These are phyloP conservation scores for Solanum etuberosum DNA, from an alignment of 257 asterid genomes.

Conservation along the genomic window DNA sequence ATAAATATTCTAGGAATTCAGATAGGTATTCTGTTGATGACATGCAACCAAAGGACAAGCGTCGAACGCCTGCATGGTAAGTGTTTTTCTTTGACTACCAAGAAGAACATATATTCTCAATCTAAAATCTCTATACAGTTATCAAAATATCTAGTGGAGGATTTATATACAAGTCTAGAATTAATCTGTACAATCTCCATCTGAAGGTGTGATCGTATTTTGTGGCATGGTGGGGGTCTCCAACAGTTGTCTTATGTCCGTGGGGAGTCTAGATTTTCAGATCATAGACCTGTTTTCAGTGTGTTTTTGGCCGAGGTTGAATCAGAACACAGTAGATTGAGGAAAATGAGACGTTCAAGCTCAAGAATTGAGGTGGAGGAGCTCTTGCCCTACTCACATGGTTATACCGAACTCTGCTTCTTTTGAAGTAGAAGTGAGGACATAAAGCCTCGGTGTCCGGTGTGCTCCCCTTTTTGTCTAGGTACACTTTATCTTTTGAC, in stretches of 20 bases:
- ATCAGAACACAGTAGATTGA: neutral
- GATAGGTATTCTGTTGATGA: conserved; percentile 20
- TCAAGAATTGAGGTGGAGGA: conserved; percentile 19
- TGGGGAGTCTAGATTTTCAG: conserved; percentile 17
- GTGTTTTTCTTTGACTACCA: neutral
- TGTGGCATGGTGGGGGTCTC: conserved; percentile 14
- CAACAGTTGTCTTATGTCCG: conserved; percentile 12
- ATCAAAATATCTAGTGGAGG: neutral
- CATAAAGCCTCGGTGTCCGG: conserved; percentile 1
- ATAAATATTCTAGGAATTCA: conserved; percentile 19
- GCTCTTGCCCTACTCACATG: conserved; percentile 10
- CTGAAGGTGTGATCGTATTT: conserved; percentile 16
- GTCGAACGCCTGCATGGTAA: conserved; percentile 25
- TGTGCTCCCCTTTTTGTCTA: conserved; percentile 3
- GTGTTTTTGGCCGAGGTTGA: conserved; percentile 9
- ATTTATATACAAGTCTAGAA: neutral
- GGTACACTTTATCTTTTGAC: neutral
- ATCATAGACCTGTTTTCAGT: conserved; percentile 13
- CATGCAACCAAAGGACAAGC: conserved; percentile 18
- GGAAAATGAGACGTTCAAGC: conserved; percentile 9
- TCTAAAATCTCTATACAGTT: neutral
- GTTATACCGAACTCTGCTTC: conserved; percentile 93
- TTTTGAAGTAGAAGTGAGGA: conserved; percentile 27
- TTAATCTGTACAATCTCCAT: neutral
- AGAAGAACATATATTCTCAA: neutral